Evolutionary conservation across 2,329 filamentous ascomycete species (phyloP).

Genomic region (Whalleya microplaca): DNA sequence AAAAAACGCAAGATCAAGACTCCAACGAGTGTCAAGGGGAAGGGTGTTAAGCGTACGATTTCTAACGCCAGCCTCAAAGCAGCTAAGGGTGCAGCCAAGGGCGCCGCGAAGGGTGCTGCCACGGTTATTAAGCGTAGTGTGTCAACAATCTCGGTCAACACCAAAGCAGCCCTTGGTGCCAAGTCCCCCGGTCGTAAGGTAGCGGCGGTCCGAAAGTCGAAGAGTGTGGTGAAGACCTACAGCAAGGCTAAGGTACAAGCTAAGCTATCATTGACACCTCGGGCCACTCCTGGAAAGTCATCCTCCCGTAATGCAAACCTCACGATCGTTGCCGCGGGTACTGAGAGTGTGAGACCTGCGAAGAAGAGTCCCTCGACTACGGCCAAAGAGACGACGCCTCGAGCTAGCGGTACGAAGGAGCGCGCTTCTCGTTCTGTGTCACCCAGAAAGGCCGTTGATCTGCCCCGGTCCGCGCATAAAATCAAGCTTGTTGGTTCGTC

Average conservation of each 20-base stretch:
- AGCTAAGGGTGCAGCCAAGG: conserved; percentile 40
- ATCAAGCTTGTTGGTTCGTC: conserved; percentile 38
- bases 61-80: conserved; percentile 39
- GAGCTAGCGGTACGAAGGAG: conserved; percentile 15
- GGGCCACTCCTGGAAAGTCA: conserved; percentile 25
- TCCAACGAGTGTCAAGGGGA: conserved; percentile 39
- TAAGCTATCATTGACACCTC: conserved; percentile 22
- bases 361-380: conserved; percentile 8
- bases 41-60: conserved; percentile 30
- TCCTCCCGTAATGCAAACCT: conserved; percentile 24
- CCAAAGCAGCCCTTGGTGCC: conserved; percentile 36
- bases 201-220: conserved; percentile 33
- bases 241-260: conserved; percentile 31
- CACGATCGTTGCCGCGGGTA: conserved; percentile 31
- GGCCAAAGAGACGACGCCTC: conserved; percentile 4
- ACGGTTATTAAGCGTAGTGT: conserved; percentile 45
- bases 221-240: conserved; percentile 36
- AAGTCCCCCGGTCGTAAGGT: conserved; percentile 30
- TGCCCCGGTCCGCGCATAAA: conserved; percentile 39
- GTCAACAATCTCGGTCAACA: conserved; percentile 43
- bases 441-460: conserved; percentile 28
- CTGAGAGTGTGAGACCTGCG: conserved; percentile 15
- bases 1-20: conserved; percentile 55
- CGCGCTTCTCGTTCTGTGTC: conserved; percentile 14
- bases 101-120: conserved; percentile 40